Percentiles rank a stretch among this genome's conserved stretches.
These are phyloP conservation scores for Pythium folliculosum DNA, from an alignment of 352 stramenopile species.

Conservation along the genomic window DNA sequence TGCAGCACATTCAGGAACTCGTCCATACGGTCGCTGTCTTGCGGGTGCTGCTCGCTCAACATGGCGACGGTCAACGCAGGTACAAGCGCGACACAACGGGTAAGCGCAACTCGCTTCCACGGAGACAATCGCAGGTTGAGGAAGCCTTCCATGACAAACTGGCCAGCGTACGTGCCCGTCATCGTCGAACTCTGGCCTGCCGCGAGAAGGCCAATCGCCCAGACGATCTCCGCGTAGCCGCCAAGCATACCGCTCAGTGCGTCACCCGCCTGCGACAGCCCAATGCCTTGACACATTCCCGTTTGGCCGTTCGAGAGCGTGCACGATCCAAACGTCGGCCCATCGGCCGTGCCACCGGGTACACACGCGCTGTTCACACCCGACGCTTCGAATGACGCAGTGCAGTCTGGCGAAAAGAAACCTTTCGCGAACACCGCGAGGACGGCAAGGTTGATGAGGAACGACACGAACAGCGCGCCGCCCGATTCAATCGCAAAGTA, in stretches of 20 bases:
- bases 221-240: constrained; percentile 86
- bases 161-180: constrained; percentile 96
- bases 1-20: constrained; percentile 93
- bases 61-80: constrained; percentile 88
- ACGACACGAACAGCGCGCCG: constrained; percentile 91
- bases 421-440: constrained; percentile 92
- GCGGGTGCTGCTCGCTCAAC: constrained; percentile 76
- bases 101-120: constrained; percentile 81
- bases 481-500: constrained; percentile 94
- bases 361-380: constrained; percentile 80
- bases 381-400: constrained; percentile 41
- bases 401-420: constrained; percentile 88
- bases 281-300: constrained; percentile 87
- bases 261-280: constrained; percentile 79
- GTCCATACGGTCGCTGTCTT: constrained; percentile 86
- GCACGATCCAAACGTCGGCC: constrained; percentile 54
- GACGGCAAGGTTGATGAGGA: constrained; percentile 95
- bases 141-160: constrained; percentile 98
- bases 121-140: constrained; percentile 89
- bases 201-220: constrained; percentile 93
- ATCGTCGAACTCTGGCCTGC: constrained; percentile 95
- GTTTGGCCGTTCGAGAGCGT: constrained; percentile 54
- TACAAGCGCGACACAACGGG: constrained; percentile 91
- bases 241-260: constrained; percentile 85
- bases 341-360: constrained; percentile 46